phyloP scores from a whole-genome alignment of 306 rosid species.

The Betula pendula region DNA sequence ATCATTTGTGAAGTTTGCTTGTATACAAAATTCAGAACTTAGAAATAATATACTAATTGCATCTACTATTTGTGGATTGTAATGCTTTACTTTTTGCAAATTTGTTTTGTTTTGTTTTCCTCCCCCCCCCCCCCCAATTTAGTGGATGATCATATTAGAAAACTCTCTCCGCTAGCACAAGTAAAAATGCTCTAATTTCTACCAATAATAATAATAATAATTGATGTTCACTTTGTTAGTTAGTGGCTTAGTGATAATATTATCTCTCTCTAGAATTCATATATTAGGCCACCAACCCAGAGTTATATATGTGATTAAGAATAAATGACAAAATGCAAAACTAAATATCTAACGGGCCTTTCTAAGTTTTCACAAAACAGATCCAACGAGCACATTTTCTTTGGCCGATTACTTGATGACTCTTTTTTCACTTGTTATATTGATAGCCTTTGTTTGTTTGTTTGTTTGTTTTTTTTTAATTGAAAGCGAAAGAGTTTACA shows the following conservation, averaged over 20 bases:
- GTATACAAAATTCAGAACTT: conserved; percentile 21
- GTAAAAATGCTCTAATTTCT: neutral
- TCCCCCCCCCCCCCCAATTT: neutral
- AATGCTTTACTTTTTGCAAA: neutral
- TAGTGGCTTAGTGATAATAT: conserved; percentile 28
- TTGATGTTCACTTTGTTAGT: neutral
- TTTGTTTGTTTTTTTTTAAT: neutral
- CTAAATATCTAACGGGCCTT: neutral
- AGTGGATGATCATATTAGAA: neutral
- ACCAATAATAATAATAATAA: neutral
- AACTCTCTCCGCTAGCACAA: neutral
- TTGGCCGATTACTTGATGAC: neutral
- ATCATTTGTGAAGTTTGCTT: conserved; percentile 5
- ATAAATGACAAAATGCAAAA: conserved; percentile 19
- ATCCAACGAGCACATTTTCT: neutral
- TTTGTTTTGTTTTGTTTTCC: neutral
- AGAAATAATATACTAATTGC: conserved; percentile 15
- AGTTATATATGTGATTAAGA: conserved; percentile 25
- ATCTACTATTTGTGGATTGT: conserved; percentile 4
- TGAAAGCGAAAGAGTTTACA: neutral
- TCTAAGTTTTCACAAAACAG: neutral
- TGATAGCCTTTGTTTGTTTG: neutral
- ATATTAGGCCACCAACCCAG: conserved; percentile 41
- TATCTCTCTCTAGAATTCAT: neutral
- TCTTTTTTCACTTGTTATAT: too few species aligned